phyloP scores from a whole-genome alignment of 2,329 filamentous ascomycete genomes.

The Botrytis galanthina region DNA sequence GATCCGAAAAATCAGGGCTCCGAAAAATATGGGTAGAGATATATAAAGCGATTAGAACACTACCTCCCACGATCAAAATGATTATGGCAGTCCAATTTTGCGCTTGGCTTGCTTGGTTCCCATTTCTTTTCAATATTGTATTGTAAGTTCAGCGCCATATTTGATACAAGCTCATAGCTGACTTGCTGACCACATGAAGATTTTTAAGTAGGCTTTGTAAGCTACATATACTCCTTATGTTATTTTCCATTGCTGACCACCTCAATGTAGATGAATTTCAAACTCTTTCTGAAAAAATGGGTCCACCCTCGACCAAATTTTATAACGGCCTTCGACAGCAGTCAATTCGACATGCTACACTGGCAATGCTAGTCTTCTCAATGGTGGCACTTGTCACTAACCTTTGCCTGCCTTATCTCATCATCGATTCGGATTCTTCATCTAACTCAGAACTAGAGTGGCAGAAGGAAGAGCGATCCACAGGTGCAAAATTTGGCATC shows the following conservation, averaged over 20 bases:
- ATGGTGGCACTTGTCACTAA: neutral
- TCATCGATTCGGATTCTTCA: neutral
- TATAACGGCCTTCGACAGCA: constrained; percentile 1
- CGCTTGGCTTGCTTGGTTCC: neutral
- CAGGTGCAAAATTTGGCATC: neutral
- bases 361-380: neutral
- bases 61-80: neutral
- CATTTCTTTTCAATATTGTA: neutral
- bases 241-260: neutral
- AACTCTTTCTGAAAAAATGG: neutral
- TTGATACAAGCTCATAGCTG: neutral
- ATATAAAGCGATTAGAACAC: neutral
- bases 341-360: neutral
- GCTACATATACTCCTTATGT: neutral
- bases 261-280: neutral
- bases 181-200: neutral
- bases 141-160: neutral
- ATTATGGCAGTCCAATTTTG: neutral
- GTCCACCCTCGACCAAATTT: neutral
- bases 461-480: neutral
- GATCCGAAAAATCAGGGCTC: neutral
- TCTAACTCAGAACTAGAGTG: neutral
- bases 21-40: neutral
- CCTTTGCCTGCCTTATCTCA: neutral
- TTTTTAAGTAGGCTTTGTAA: neutral